phyloP scores from a whole-genome alignment of 768 basidiomycete genomes.

The Coprinellus micaceus region DNA sequence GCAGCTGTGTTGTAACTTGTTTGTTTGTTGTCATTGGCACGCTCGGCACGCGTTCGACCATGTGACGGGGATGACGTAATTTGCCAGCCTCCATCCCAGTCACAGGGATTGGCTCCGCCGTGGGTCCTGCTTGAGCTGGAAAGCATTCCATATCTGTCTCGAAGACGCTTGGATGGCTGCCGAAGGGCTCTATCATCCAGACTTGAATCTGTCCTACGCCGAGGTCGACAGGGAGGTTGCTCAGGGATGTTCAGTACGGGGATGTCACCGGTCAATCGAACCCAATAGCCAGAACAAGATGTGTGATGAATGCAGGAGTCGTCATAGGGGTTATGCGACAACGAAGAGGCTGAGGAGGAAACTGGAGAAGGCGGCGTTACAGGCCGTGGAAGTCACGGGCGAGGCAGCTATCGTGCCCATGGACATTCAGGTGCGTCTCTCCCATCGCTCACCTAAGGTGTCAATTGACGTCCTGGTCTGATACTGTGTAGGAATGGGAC shows the following conservation, averaged over 20 bases:
- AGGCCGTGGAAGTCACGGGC: not conserved
- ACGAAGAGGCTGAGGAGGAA: constrained; percentile 50
- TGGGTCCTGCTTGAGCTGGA: not conserved
- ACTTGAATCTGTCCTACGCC: not conserved
- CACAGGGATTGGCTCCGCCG: not conserved
- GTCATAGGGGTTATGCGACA: constrained; percentile 48
- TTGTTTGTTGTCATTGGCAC: no score
- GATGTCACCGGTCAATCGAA: constrained; percentile 34
- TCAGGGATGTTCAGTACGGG: constrained; percentile 42
- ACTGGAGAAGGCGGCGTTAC: constrained; percentile 42
- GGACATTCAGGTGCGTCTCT: not conserved
- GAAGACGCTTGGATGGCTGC: not conserved
- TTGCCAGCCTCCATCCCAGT: constrained; percentile 5
- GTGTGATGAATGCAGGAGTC: constrained; percentile 49
- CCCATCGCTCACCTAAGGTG: not conserved
- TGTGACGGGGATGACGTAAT: no score
- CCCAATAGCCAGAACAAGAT: constrained; percentile 37
- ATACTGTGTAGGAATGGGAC: constrained; percentile 2
- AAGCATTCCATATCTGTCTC: not conserved
- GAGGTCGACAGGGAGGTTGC: not conserved
- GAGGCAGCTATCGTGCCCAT: not conserved
- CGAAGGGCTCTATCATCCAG: not conserved
- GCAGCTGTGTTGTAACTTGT: no score
- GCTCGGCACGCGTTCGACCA: no score
- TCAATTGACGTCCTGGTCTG: not conserved